These are phyloP conservation scores for Lotus japonicus DNA, from an alignment of 306 rosid species.

Conservation along the genomic window DNA sequence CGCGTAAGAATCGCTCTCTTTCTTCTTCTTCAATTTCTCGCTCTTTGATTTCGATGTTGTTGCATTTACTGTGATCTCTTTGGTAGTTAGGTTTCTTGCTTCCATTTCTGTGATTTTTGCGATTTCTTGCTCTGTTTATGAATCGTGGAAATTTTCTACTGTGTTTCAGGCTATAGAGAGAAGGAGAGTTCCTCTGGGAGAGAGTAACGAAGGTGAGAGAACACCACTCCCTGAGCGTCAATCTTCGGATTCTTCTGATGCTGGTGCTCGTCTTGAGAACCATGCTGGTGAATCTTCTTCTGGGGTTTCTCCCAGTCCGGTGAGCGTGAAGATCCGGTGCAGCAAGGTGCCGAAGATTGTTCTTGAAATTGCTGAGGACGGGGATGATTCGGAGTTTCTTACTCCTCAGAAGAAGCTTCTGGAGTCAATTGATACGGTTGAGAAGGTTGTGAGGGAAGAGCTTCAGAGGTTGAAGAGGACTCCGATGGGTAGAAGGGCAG, in stretches of 20 bases:
- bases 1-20: constrained; percentile 31
- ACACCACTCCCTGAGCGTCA: not conserved
- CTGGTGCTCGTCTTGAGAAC: constrained; percentile 28
- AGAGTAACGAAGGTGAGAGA: constrained; percentile 21
- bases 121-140: not conserved
- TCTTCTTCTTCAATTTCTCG: not conserved
- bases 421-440: constrained; percentile 58
- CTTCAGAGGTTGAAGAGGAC: constrained; percentile 58
- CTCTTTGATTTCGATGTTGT: not conserved
- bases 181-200: constrained; percentile 50
- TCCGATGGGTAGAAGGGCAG: constrained; percentile 65
- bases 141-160: not conserved
- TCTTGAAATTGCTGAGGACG: constrained; percentile 30
- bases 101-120: too few relatives aligned
- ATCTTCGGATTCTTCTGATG: not conserved
- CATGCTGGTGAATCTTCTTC: not conserved
- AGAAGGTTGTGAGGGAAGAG: constrained; percentile 63
- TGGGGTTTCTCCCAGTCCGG: constrained; percentile 17
- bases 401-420: constrained; percentile 82
- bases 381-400: constrained; percentile 33
- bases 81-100: too few relatives aligned
- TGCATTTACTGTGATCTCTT: too few relatives aligned
- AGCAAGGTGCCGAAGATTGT: constrained; percentile 31
- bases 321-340: not conserved
- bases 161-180: constrained; percentile 63